Evolutionary conservation across 371 early-diverging fungal genomes (phyloP).

Genomic region (Scutellospora calospora): DNA sequence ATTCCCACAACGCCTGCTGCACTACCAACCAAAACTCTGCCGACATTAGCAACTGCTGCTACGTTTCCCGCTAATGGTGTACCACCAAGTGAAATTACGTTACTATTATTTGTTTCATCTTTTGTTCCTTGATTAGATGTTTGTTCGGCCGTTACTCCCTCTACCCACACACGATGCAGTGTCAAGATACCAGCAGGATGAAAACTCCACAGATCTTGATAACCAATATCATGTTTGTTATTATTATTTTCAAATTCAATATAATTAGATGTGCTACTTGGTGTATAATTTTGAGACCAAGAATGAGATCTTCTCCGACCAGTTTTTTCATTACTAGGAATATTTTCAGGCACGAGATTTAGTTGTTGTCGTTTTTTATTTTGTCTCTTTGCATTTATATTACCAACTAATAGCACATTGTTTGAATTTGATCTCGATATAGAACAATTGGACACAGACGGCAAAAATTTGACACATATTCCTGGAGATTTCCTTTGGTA

Average conservation of each 20-base stretch:
- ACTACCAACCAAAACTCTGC: slow-evolving; percentile 36
- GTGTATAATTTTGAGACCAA: slow-evolving; percentile 36
- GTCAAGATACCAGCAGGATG: slow-evolving; percentile 44
- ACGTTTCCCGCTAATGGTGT: slow-evolving; percentile 34
- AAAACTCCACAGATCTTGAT: slow-evolving; percentile 36
- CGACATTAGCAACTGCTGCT: slow-evolving; percentile 42
- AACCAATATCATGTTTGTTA: slow-evolving; percentile 7
- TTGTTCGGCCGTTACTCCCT: slow-evolving; percentile 11
- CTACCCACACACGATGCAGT: slow-evolving; percentile 36
- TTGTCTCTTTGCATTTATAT: slow-evolving; percentile 22
- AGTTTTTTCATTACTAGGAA: not conserved
- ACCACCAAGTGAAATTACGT: slow-evolving; percentile 20
- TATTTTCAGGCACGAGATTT: not conserved
- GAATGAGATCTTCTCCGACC: slow-evolving; percentile 28
- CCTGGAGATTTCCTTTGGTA: slow-evolving; percentile 8
- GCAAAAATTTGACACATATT: slow-evolving; percentile 33
- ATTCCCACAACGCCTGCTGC: slow-evolving; percentile 38
- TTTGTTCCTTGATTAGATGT: not conserved
- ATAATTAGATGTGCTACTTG: not conserved
- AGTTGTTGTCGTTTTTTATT: slow-evolving; percentile 8
- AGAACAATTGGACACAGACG: slow-evolving; percentile 14
- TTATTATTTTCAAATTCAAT: not conserved
- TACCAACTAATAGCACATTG: not conserved
- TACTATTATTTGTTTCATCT: not conserved
- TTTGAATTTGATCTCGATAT: not conserved